phyloP scores from a whole-genome alignment of 2,329 filamentous ascomycete species.

The Ilyonectria destructans region DNA sequence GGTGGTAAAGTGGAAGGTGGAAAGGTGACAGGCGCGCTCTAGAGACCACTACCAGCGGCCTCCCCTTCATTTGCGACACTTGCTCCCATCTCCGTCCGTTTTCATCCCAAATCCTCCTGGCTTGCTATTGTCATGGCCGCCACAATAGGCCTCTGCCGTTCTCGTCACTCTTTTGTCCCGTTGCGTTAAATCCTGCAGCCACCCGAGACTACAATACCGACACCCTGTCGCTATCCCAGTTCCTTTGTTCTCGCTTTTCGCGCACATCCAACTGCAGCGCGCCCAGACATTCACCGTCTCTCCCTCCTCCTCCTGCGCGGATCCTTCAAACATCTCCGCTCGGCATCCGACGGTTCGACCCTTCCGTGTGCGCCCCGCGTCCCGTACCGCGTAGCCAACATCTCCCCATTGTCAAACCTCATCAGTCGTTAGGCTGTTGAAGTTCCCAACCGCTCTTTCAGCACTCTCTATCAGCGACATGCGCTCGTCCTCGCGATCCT shows the following conservation, averaged over 20 bases:
- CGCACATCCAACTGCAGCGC: neutral
- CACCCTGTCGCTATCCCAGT: constrained; percentile 20
- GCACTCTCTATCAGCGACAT: constrained; percentile 30
- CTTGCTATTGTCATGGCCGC: constrained; percentile 36
- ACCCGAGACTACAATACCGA: constrained; percentile 36
- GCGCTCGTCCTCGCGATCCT: constrained; percentile 23
- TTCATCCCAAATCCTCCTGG: constrained; percentile 31
- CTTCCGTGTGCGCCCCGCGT: neutral
- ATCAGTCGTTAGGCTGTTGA: neutral
- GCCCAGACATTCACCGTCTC: neutral
- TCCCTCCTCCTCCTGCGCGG: neutral
- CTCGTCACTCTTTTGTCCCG: constrained; percentile 41
- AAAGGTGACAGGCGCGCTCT: constrained; percentile 11
- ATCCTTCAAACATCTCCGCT: neutral
- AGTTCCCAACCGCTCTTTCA: constrained; percentile 13
- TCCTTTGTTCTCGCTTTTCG: constrained; percentile 8
- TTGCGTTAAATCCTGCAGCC: constrained; percentile 36
- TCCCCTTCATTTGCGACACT: constrained; percentile 33
- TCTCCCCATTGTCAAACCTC: neutral
- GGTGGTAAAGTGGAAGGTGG: constrained; percentile 11
- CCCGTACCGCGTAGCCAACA: neutral
- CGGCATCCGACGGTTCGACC: neutral
- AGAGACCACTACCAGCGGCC: neutral
- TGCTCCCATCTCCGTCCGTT: constrained; percentile 37
- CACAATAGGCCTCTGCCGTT: constrained; percentile 29